Conservation (phyloP, 176 grass and related monocot species). For the Triticum aestivum region DNA sequence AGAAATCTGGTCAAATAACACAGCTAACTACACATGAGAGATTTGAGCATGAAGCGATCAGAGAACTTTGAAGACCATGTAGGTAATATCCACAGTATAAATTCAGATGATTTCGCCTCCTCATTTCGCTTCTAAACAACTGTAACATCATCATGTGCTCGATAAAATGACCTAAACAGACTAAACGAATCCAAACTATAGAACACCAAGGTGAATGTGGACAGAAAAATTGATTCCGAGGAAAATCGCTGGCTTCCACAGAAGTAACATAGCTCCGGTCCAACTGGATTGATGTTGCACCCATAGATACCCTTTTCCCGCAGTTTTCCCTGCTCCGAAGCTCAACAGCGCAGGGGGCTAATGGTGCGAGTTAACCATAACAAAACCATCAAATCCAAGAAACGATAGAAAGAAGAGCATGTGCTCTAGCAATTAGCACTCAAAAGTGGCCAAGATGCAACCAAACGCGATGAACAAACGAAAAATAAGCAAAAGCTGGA, state of each 20-base stretch:
- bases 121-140: conserved; percentile 36
- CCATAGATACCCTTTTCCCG: conserved; percentile 42
- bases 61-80: conserved; percentile 68
- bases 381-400: not conserved
- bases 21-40: not conserved
- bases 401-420: not conserved
- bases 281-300: conserved; percentile 54
- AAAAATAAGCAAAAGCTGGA: not conserved
- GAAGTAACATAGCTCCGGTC: conserved; percentile 20
- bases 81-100: conserved; percentile 30
- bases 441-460: not conserved
- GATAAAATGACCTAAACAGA: not conserved
- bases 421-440: not conserved
- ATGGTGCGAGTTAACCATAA: conserved; percentile 37
- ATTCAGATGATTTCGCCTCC: conserved; percentile 29
- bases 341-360: conserved; percentile 58
- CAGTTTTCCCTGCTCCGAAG: conserved; percentile 41
- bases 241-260: conserved; percentile 33
- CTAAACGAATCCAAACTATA: not conserved
- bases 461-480: not conserved
- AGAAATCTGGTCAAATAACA: not conserved
- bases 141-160: not conserved
- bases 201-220: conserved; percentile 18
- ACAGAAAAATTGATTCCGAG: conserved; percentile 36
- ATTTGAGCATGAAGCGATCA: conserved; percentile 28